phyloP scores from a whole-genome alignment of 257 asterid genomes.

The Leptodermis oblonga region DNA sequence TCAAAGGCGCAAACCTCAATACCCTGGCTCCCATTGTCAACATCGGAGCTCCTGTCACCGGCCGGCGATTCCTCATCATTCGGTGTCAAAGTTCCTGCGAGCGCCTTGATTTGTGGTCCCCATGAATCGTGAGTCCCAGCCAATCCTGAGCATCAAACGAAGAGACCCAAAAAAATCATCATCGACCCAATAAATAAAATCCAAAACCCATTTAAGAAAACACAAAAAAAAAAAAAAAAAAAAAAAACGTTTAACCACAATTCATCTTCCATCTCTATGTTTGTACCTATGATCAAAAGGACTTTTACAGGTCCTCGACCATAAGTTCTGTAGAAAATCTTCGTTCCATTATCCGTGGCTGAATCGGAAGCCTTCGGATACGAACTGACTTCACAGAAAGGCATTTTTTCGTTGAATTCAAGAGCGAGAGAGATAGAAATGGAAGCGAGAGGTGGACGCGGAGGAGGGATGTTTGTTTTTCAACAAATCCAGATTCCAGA shows the following conservation, averaged over 20 bases:
- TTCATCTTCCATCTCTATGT: not conserved
- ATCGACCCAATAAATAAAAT: constrained; percentile 10
- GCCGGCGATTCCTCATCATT: constrained; percentile 54
- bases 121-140: constrained; percentile 94
- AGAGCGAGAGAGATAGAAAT: not conserved
- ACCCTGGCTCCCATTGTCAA: constrained; percentile 25
- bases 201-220: constrained; percentile 1
- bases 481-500: constrained; percentile 15
- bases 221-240: too few species aligned
- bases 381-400: constrained; percentile 55
- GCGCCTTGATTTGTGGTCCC: constrained; percentile 75
- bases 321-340: constrained; percentile 73
- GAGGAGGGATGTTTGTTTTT: not conserved
- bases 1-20: constrained; percentile 90
- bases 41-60: constrained; percentile 35
- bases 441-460: not conserved
- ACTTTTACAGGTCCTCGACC: constrained; percentile 85
- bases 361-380: constrained; percentile 35
- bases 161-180: constrained; percentile 17
- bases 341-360: constrained; percentile 37
- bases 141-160: constrained; percentile 55
- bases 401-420: constrained; percentile 50
- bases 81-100: constrained; percentile 60
- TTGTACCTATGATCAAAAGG: constrained; percentile 76
- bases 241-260: not conserved